A percentile compares a stretch with the other conserved stretches of the same genome.
These are phyloP conservation scores for Rugonectria rugulosa DNA, from an alignment of 2,329 filamentous ascomycete species.

Conservation along the genomic window DNA sequence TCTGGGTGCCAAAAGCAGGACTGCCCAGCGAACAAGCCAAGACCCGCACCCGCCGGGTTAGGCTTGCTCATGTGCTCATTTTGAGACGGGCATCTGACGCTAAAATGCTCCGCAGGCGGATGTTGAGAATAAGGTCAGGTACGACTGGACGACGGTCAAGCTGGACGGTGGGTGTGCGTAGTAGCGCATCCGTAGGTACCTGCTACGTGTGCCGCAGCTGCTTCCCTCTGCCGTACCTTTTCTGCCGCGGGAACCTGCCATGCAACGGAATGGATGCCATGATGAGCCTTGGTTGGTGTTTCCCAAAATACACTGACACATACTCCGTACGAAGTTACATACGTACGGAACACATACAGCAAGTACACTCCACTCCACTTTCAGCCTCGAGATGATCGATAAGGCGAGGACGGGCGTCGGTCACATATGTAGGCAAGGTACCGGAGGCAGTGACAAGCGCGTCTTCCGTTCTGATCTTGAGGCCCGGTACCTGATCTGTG, in stretches of 20 bases:
- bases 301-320: conserved; percentile 16
- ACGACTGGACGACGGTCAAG: conserved; percentile 16
- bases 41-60: conserved; percentile 50
- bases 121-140: conserved; percentile 37
- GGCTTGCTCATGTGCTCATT: conserved; percentile 58
- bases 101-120: conserved; percentile 49
- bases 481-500: conserved; percentile 1
- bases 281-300: conserved; percentile 2
- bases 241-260: too few relatives aligned
- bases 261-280: too few relatives aligned
- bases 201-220: too few relatives aligned
- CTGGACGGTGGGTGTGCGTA: conserved; percentile 2
- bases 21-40: conserved; percentile 31
- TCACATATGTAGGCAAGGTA: conserved; percentile 1
- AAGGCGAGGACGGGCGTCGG: too few relatives aligned
- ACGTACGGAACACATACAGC: too few relatives aligned
- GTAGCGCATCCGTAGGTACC: not conserved
- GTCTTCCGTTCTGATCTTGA: too few relatives aligned
- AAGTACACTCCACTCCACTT: too few relatives aligned
- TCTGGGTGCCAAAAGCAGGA: conserved; percentile 26
- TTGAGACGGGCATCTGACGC: conserved; percentile 50
- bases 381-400: conserved; percentile 5
- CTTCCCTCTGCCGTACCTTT: too few relatives aligned
- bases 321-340: too few relatives aligned
- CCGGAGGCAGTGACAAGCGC: not conserved